Percentiles rank a stretch among this genome's conserved stretches.
phyloP scores from a whole-genome alignment of 139 green algal species.

The Volvox reticuliferus region DNA sequence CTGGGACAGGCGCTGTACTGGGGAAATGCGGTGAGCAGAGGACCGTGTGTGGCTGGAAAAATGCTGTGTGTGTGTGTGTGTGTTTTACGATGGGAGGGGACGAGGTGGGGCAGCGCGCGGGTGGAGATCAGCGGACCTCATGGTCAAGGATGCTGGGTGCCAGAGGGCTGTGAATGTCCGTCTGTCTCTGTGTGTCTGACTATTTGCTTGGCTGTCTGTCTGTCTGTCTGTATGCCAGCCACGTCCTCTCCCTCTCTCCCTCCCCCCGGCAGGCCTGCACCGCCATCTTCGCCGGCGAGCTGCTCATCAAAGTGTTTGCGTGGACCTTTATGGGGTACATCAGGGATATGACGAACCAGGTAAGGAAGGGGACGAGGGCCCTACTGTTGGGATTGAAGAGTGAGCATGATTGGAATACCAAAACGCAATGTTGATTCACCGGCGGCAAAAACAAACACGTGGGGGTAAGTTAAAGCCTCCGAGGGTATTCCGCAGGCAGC shows the following conservation, averaged over 20 bases:
- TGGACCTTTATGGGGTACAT: conserved; percentile 80
- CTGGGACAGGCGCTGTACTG: conserved; percentile 55
- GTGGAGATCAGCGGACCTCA: no score
- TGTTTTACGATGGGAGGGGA: neutral
- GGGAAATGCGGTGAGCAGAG: conserved; percentile 55
- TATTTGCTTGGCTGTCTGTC: no score
- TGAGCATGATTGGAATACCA: no score
- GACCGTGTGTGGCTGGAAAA: neutral
- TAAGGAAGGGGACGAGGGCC: neutral
- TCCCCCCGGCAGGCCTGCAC: conserved; percentile 60
- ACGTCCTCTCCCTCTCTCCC: neutral
- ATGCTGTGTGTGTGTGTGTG: neutral
- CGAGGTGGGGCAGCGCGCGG: no score
- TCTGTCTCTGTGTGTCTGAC: no score
- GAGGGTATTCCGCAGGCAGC: no score
- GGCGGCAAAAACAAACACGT: no score
- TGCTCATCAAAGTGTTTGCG: conserved; percentile 78
- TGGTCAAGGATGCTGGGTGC: no score
- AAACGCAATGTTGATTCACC: no score
- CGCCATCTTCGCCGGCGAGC: conserved; percentile 73
- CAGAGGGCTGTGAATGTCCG: no score
- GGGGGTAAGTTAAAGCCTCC: no score
- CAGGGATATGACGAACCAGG: conserved; percentile 65
- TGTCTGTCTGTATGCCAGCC: no score
- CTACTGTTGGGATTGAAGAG: neutral